phyloP scores from a whole-genome alignment of 768 basidiomycete genomes.

The Lentinula edodes region DNA sequence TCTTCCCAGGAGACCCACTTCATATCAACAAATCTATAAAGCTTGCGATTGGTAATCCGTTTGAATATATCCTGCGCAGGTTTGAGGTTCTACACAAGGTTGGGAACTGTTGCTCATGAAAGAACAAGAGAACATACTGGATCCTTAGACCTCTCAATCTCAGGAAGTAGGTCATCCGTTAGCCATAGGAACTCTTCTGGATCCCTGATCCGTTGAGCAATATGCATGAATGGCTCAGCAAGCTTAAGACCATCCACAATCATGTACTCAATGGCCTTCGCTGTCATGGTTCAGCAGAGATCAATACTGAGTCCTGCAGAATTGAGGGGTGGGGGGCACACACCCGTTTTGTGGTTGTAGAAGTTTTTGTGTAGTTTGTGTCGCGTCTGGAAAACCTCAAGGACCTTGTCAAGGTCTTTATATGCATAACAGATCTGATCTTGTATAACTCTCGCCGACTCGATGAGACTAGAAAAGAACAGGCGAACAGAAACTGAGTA shows the following conservation, averaged over 20 bases:
- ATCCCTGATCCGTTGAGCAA: conserved; percentile 50
- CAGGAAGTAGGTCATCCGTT: conserved; percentile 61
- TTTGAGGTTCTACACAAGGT: conserved; percentile 45
- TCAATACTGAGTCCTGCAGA: not conserved
- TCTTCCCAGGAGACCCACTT: conserved; percentile 42
- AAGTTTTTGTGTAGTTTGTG: conserved; percentile 79
- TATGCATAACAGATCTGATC: conserved; percentile 76
- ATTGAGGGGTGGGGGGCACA: conserved; percentile 9
- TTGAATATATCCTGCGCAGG: conserved; percentile 54
- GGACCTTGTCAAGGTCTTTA: conserved; percentile 75
- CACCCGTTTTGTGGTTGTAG: conserved; percentile 79
- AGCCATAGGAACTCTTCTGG: conserved; percentile 58
- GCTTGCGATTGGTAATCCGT: conserved; percentile 55
- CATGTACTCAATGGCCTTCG: conserved; percentile 80
- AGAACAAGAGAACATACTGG: conserved; percentile 31
- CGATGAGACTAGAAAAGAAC: conserved; percentile 46
- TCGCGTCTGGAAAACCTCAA: conserved; percentile 66
- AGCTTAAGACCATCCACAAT: conserved; percentile 67
- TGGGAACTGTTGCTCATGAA: not conserved
- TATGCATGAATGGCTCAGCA: conserved; percentile 60
- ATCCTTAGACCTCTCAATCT: conserved; percentile 50
- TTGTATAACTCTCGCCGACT: conserved; percentile 70
- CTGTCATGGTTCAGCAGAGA: conserved; percentile 24
- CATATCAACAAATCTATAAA: conserved; percentile 69
- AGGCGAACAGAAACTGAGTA: not conserved